A percentile compares a stretch with the other conserved stretches of the same genome.
phyloP scores from a whole-genome alignment of 306 rosid species.

The Pueraria montana region DNA sequence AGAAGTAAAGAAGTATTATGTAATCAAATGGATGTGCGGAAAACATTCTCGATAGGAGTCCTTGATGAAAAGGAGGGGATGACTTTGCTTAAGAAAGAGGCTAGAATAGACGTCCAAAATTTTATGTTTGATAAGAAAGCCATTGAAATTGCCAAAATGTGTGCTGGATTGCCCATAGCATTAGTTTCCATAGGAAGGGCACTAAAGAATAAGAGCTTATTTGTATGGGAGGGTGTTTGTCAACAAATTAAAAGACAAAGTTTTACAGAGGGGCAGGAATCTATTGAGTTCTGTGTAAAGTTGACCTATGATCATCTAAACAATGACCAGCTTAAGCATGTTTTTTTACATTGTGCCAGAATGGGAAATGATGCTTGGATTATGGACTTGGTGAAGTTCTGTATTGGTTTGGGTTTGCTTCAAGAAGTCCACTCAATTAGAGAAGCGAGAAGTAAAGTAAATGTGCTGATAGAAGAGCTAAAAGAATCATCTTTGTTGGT shows the following conservation, averaged over 20 bases:
- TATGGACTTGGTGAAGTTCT: too few species aligned
- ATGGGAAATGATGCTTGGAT: too few species aligned
- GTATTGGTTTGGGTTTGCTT: too few species aligned
- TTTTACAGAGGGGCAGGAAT: constrained; percentile 2
- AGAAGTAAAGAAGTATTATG: neutral
- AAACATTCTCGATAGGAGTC: neutral
- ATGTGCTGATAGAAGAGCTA: neutral
- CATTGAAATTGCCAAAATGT: too few species aligned
- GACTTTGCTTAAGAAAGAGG: constrained; percentile 9
- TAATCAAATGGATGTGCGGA: neutral
- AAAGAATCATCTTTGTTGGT: constrained; percentile 13
- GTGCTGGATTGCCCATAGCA: constrained; percentile 24
- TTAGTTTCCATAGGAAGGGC: constrained; percentile 15
- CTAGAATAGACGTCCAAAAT: neutral
- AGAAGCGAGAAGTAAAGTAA: too few species aligned
- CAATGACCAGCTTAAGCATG: too few species aligned
- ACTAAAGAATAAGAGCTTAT: neutral
- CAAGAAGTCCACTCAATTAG: too few species aligned
- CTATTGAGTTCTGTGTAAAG: too few species aligned
- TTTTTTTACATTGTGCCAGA: too few species aligned
- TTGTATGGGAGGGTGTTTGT: constrained; percentile 8
- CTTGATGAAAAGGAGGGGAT: neutral
- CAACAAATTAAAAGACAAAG: too few species aligned
- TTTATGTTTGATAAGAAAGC: neutral
- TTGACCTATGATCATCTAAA: too few species aligned